phyloP scores from a whole-genome alignment of 345 rosid species.

The Laguncularia racemosa region DNA sequence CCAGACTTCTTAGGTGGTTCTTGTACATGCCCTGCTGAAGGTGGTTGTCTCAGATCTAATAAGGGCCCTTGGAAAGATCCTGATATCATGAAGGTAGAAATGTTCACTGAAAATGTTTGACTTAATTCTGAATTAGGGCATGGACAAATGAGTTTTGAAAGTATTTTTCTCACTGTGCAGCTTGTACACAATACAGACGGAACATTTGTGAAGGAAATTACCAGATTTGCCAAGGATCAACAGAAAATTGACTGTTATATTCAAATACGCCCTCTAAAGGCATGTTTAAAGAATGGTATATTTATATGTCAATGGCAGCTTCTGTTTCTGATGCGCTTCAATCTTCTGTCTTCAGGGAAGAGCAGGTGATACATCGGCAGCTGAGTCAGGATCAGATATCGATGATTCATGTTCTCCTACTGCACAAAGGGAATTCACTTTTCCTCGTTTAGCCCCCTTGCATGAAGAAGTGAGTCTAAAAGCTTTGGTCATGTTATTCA shows the following conservation, averaged over 20 bases:
- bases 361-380: conserved; percentile 34
- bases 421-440: conserved; percentile 28
- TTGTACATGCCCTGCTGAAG: conserved; percentile 66
- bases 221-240: conserved; percentile 41
- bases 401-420: conserved; percentile 45
- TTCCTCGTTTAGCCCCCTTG: conserved; percentile 35
- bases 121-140: neutral
- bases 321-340: neutral
- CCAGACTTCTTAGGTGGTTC: conserved; percentile 95
- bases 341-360: conserved; percentile 39
- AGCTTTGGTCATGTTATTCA: conserved; percentile 1
- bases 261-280: conserved; percentile 51
- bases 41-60: conserved; percentile 90
- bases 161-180: conserved; percentile 24
- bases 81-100: conserved; percentile 74
- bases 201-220: conserved; percentile 48
- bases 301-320: conserved; percentile 1
- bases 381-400: conserved; percentile 56
- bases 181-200: conserved; percentile 58
- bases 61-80: conserved; percentile 99
- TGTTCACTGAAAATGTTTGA: neutral
- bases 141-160: neutral
- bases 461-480: conserved; percentile 60
- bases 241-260: conserved; percentile 35
- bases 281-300: conserved; percentile 10